Evolutionary conservation across 2,329 filamentous ascomycete genomes (phyloP), one percentile per base, ranked within the genome.

Genomic region (Alternaria angustiovoidea): DNA sequence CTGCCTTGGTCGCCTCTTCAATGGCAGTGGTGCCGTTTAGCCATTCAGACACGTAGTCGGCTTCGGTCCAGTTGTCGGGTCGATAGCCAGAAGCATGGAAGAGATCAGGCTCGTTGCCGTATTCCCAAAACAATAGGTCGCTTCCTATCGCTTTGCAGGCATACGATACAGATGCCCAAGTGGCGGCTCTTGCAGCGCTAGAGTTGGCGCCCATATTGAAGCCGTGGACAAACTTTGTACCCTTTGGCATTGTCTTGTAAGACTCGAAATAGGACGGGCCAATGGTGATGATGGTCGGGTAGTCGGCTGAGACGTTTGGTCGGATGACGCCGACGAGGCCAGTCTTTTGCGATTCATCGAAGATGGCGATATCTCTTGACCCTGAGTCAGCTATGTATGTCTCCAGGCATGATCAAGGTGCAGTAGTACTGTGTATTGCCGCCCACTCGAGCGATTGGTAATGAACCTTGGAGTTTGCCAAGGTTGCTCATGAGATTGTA

Each of bases 31-130:
- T 58, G 11, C 51, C 56, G 4, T 58, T 58, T 20, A 58, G 11
- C 49, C 56, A 54, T n/a, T 58, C 49, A 3, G 56, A 48, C 1
- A 83, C 1, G 64, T 66, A 64, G 86, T 57, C 76, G 8, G 74
- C 75, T 66, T 88, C 87, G 52, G 82, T 82, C 82, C 85, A 89
- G 32, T 70, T 77, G 0, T 77, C 28, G 0, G 85, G 82, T 22
- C 87, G 76, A n/a, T 86, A 82, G 0, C 81, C 76, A 1, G 81
- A 73, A 20, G 82, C 84, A 2, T 81, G 81, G 71, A 79, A 89
- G 12, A 89, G 75, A 69, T 90, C 87, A 0, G 86, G 86, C 70
- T 89, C 87, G 66, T 89, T 89, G 39, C 88, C 87, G 63, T 89
- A 85, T 67, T 88, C 85, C 86, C 85, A 89, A 61, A 79, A 78